Evolutionary conservation across 352 stramenopile species (phyloP), one percentile per base, ranked within the genome.

Genomic region (Phytophthora vignae): DNA sequence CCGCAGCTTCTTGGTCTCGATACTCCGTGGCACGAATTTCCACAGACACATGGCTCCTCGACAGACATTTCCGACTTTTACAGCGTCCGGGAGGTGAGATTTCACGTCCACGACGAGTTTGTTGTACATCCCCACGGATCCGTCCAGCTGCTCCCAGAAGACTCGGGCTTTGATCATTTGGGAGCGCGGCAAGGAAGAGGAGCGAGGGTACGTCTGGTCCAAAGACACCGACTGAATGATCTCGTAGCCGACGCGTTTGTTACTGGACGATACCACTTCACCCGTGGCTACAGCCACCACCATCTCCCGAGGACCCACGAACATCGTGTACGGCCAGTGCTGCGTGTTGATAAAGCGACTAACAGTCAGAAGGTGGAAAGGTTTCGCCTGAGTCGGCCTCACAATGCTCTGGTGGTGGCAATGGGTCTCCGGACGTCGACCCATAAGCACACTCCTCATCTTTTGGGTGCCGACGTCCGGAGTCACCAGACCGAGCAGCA

Each of bases 101-200:
- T 73, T 73, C 3, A 58, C 52, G 69, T 76, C 69, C 9, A 73
- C 22, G n/a, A 76, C 58, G 29, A 76, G 19, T 44, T 76, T 76
- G 27, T 55, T 69, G 69, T 76, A 76, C 33, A 76, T 59, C 12
- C 27, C n/a, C 36, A 73, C 60, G 5, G 46, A 69, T 25, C 69
- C 64, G 22, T 73, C 64, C 3, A 22, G 21, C 22, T 69, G 64
- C 9, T 61, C 57, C 62, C 62, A 78, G 46, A 78, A 78, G 15
- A 78, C 6, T 14, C 71, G 61, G 3, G 71, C 56, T 21, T 75
- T 58, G 0, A 75, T 14, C 19, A 59, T 57, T 31, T 53, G 71
- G 22, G 61, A 65, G 21, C 60, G 71, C 9, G 60, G 55, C 38
- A 78, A 55, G 9, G 55, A 31, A 6, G 11, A 12, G 22, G 40